A percentile compares a stretch with the other conserved stretches of the same genome.
Conservation (phyloP, 2,329 filamentous ascomycete species). For the Ophiostoma montium region DNA sequence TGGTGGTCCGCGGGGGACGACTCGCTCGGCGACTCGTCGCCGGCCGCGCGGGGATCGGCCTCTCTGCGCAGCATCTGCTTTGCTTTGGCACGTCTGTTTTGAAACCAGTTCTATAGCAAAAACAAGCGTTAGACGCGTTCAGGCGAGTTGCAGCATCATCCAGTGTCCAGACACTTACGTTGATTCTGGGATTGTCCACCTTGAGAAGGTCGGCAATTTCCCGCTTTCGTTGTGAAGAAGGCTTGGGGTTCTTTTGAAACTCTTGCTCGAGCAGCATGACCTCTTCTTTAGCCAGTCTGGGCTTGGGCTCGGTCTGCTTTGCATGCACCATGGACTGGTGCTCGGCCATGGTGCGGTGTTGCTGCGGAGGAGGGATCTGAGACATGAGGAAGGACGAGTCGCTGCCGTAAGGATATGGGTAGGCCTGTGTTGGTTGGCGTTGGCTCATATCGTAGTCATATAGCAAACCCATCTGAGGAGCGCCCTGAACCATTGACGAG, state of each 20-base stretch:
- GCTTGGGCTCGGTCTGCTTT: conserved; percentile 31
- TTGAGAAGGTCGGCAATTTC: conserved; percentile 46
- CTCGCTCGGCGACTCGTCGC: conserved; percentile 24
- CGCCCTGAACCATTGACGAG: conserved; percentile 8
- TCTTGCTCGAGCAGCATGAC: conserved; percentile 45
- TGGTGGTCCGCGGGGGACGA: conserved; percentile 20
- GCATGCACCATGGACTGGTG: conserved; percentile 4
- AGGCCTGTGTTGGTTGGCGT: conserved; percentile 1
- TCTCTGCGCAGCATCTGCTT: conserved; percentile 46
- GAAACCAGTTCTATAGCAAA: conserved; percentile 49
- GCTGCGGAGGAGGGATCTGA: conserved; percentile 9
- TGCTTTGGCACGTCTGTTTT: conserved; percentile 50
- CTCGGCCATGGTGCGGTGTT: conserved; percentile 14
- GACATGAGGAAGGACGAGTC: conserved; percentile 5
- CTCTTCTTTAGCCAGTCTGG: conserved; percentile 42
- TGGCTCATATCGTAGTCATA: conserved; percentile 1
- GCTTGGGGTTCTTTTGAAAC: conserved; percentile 51
- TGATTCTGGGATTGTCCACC: conserved; percentile 50
- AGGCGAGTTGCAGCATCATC: too few relatives aligned
- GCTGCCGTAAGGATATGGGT: conserved; percentile 9
- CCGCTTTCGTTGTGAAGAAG: conserved; percentile 46
- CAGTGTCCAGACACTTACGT: conserved; percentile 27
- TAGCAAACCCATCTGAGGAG: conserved; percentile 6
- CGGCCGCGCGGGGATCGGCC: conserved; percentile 30
- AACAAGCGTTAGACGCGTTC: neutral